Evolutionary conservation across 2,329 filamentous ascomycete genomes (phyloP), one percentile per base, ranked within the genome.

Genomic region (Chaetomium sp.): DNA sequence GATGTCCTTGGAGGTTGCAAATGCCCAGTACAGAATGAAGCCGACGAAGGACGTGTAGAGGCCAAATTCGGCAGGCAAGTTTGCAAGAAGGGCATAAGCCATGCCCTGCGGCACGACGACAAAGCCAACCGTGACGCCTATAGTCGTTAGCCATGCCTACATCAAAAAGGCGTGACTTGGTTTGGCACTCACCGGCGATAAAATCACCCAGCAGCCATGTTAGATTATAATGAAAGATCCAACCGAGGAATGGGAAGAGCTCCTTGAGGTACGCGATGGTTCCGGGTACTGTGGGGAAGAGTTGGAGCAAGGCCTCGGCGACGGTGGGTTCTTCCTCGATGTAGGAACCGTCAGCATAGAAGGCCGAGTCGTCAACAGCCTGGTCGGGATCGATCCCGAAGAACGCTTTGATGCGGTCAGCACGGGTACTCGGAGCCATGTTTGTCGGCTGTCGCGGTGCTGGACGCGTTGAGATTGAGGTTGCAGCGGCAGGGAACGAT

Each of bases 1-100:
- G 74, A 99, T 98, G 77, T 99, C 94, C 75, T 98, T 99, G 16
- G 94, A 97, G 0, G 95, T 99, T 42, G 93, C 95, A 74, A 98
- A 98, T 74, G 97, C 90, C 94, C 94, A 98, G 78, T 99, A 99
- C 66, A 97, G 83, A 68, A 97, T 77, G 19, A 96, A 93, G 57
- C 94, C 95, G 85, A 97, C 95, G 75, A 99, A 98, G 0, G 94
- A 97, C 0, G 94, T 95, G 78, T 96, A 96, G 0, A 98, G 84
- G 60, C 94, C 94, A 73, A 89, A 98, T 74, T 98, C 84, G 6
- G 90, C 85, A 0, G 86, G 83, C 21, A 98, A 82, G 67, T 89
- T 85, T 53, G 94, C 94, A 25, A 98, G 83, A 67, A 88, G 82
- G 33, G 94, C 93, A 77, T 98, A 98, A 0, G 94, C 93, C 94